Base-by-base conservation (phyloP, 169 alveolate genomes). In the Eimeria falciformis region DNA sequence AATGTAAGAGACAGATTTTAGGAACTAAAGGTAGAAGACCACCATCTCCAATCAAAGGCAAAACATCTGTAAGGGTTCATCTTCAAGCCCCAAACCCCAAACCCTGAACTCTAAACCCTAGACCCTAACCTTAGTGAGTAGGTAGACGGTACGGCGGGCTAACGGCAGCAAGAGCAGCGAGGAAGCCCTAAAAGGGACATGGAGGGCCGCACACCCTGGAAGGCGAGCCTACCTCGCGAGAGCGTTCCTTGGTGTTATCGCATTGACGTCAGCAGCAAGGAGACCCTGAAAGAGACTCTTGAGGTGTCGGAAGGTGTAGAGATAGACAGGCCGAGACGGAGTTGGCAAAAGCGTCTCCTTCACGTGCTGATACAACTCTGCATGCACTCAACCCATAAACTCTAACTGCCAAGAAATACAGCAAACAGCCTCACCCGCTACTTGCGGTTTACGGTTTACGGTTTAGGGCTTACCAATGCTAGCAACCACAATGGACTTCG, bases 261-360 rank as follows among this genome's bases (percentile, higher is more conserved):
- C 65, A 12, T 45, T 46, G 9, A 45, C 77, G 37, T 84, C 65
- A 27, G 82, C 91, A 5, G 91, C 68, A 6, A 97, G 95, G 17
- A 97, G 92, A 50, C 99, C 98, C 94, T 97, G 96, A 94, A 97
- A 97, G 40, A 97, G 96, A 92, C 97, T 98, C 25, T 98, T 97
- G 33, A 98, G 97, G 92, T 98, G 99, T 66, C 99, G 96, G 58
- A 97, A 96, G 94, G 97, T 98, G 97, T 97, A 98, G 91, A 97
- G 98, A 94, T 98, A 98, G 95, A 97, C 98, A 96, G 98, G 98
- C 93, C 98, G 96, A 4, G 97, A 96, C 45, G 99, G 99, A 29
- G 99, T 97, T 91, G 98, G 98, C 95, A 98, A 96, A 94, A 98
- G 96, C 75, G 96, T 97, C 37, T 95, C 97, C 79, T 96, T 97